phyloP scores from a whole-genome alignment of 106 monocot species.

The Vanilla planifolia region DNA sequence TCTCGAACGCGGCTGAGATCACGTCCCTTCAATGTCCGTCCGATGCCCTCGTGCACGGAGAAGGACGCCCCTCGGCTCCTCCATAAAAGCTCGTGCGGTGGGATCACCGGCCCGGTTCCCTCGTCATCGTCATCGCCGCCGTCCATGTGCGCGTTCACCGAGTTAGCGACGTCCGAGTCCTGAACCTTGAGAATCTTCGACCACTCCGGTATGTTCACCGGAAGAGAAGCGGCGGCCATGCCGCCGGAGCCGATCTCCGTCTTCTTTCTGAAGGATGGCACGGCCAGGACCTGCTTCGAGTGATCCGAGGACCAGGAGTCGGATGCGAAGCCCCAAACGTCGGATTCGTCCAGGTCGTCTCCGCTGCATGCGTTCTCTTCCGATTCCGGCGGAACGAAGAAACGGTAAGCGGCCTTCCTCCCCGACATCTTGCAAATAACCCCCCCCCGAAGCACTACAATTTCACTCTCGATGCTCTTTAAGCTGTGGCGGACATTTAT shows the following conservation, averaged over 20 bases:
- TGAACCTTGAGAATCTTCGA: conserved; percentile 39
- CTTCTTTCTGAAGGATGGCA: background rate
- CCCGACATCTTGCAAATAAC: background rate
- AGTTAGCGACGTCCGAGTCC: conserved; percentile 6
- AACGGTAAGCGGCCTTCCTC: background rate
- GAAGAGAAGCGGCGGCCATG: conserved; percentile 25
- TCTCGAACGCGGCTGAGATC: conserved; percentile 68
- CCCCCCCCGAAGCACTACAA: background rate
- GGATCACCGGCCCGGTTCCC: conserved; percentile 21
- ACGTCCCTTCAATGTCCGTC: conserved; percentile 72
- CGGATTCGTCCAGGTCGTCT: conserved; percentile 58
- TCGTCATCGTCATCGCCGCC: conserved; percentile 18
- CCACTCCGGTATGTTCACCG: conserved; percentile 67
- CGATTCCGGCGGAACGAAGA: background rate
- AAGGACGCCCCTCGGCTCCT: conserved; percentile 41
- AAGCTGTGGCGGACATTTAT: too few species aligned
- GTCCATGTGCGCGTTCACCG: background rate
- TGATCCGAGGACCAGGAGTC: background rate
- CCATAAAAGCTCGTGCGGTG: conserved; percentile 61
- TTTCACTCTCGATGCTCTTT: too few species aligned
- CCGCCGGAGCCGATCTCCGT: background rate
- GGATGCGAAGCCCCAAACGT: conserved; percentile 29
- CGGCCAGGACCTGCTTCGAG: background rate
- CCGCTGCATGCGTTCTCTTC: conserved; percentile 20
- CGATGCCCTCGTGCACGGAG: conserved; percentile 63